Conservation (phyloP, 768 basidiomycete species). For the Termitomyces sp. region DNA sequence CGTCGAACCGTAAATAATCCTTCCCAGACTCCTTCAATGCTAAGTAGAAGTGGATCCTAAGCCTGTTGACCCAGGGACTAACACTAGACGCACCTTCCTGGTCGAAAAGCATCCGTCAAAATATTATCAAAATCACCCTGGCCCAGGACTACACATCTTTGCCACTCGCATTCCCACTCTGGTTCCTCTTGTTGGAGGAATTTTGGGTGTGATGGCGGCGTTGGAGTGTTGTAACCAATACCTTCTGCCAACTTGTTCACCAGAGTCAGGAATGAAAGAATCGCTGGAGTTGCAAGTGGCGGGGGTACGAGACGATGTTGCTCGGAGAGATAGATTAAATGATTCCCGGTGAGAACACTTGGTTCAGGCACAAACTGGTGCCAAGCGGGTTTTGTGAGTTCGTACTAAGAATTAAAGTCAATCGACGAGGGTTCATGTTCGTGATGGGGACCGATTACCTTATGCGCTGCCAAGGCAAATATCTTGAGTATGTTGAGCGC, state of each 20-base stretch:
- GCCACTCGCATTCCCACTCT: constrained; percentile 74
- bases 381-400: constrained; percentile 51
- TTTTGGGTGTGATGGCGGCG: constrained; percentile 26
- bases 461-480: constrained; percentile 65
- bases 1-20: constrained; percentile 65
- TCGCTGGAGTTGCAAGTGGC: constrained; percentile 65
- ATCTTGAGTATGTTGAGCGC: constrained; percentile 50
- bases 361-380: constrained; percentile 46
- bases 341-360: constrained; percentile 16
- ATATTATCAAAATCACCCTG: constrained; percentile 23
- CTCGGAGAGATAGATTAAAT: constrained; percentile 40
- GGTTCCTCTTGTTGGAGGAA: constrained; percentile 27
- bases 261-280: constrained; percentile 63
- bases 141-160: constrained; percentile 41
- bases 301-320: constrained; percentile 46
- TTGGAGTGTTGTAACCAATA: constrained; percentile 26
- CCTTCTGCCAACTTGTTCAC: constrained; percentile 30
- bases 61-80: neutral
- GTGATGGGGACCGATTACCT: constrained; percentile 22
- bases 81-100: constrained; percentile 43
- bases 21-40: constrained; percentile 77
- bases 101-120: constrained; percentile 44
- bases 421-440: neutral
- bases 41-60: constrained; percentile 19
- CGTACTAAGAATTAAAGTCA: constrained; percentile 42